Percentiles rank a stretch among this genome's conserved stretches.
phyloP scores from a whole-genome alignment of 148 eudicot genomes.

The Chenopodium formosanum region DNA sequence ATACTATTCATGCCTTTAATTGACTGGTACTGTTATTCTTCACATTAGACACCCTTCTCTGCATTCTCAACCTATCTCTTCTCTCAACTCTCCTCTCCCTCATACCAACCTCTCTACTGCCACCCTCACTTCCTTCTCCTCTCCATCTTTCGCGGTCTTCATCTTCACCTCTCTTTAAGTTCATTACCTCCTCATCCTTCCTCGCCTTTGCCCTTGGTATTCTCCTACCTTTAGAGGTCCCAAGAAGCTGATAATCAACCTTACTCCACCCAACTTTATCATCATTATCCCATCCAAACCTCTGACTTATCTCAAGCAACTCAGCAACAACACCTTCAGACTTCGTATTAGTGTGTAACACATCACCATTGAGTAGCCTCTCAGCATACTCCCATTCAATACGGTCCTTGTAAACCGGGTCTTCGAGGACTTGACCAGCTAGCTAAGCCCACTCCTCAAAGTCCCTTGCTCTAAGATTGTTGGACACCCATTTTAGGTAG shows the following conservation, averaged over 20 bases:
- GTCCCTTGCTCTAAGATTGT: constrained; percentile 55
- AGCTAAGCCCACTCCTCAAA: constrained; percentile 58
- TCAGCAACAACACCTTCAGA: constrained; percentile 37
- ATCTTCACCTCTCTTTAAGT: constrained; percentile 11
- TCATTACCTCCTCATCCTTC: neutral
- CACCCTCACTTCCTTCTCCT: neutral
- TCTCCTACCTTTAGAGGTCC: constrained; percentile 67
- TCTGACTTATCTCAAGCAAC: constrained; percentile 52
- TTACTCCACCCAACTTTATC: constrained; percentile 64
- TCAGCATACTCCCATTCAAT: constrained; percentile 85
- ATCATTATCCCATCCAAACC: constrained; percentile 86
- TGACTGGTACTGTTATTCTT: neutral
- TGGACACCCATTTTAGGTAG: constrained; percentile 76
- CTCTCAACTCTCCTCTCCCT: constrained; percentile 44
- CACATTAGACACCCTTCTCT: constrained; percentile 22
- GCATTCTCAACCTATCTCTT: constrained; percentile 49
- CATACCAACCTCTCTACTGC: constrained; percentile 9
- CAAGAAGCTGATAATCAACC: constrained; percentile 60
- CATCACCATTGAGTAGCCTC: constrained; percentile 47
- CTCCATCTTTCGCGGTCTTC: neutral
- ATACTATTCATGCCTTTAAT: too few relatives aligned
- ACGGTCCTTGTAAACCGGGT: constrained; percentile 73
- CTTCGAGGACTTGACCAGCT: constrained; percentile 66
- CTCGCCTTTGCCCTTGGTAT: constrained; percentile 52
- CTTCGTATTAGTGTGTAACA: neutral